Percentiles rank a stretch among this genome's conserved stretches.
These are phyloP conservation scores for Spergularia azorica DNA, from an alignment of 179 eudicot species.

Conservation along the genomic window DNA sequence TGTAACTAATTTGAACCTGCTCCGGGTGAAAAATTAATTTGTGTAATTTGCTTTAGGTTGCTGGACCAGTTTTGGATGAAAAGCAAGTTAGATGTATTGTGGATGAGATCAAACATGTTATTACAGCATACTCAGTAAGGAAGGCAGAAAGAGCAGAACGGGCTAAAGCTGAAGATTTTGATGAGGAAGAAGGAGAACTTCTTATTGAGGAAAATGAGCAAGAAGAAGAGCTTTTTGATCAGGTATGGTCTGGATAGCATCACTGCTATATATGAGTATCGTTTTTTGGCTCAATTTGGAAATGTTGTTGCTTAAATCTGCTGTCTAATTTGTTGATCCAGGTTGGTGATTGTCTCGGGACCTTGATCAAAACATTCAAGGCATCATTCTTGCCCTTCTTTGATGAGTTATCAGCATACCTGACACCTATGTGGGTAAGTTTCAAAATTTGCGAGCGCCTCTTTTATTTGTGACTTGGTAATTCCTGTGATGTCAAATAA, in stretches of 20 bases:
- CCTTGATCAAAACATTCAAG: constrained; percentile 92
- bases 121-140: constrained; percentile 94
- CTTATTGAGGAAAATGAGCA: constrained; percentile 92
- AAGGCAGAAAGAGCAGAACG: constrained; percentile 82
- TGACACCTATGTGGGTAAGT: constrained; percentile 99
- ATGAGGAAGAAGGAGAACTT: constrained; percentile 96
- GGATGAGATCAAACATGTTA: constrained; percentile 89
- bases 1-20: background rate
- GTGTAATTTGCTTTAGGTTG: constrained; percentile 46
- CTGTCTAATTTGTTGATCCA: constrained; percentile 29
- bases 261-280: background rate
- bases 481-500: background rate
- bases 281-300: background rate
- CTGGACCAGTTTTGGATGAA: constrained; percentile 84
- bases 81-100: constrained; percentile 85
- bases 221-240: constrained; percentile 96
- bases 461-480: background rate
- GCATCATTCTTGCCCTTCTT: constrained; percentile 92
- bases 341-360: constrained; percentile 94
- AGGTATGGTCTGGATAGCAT: constrained; percentile 45
- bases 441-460: background rate
- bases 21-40: background rate
- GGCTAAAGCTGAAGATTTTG: constrained; percentile 97
- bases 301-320: background rate
- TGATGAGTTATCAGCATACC: constrained; percentile 87